Conservation (phyloP, 371 early-diverging fungal species). For the Mortierella sp. region DNA sequence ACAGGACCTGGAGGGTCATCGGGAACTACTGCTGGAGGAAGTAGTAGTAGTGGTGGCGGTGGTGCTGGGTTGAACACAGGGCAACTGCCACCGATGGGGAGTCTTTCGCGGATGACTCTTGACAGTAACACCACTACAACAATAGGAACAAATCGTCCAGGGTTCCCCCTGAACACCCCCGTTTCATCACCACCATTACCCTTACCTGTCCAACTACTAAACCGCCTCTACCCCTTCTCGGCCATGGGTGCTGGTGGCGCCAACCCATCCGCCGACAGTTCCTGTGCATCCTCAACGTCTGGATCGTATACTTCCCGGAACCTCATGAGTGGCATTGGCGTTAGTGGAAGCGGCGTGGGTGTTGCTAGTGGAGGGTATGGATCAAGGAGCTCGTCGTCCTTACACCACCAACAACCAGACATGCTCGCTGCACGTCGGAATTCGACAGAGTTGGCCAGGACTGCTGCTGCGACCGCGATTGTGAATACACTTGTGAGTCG, state of each 20-base stretch:
- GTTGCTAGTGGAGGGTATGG: neutral
- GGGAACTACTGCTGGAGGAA: neutral
- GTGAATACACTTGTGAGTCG: slow-evolving; percentile 20
- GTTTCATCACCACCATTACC: slow-evolving; percentile 5
- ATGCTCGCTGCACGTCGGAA: neutral
- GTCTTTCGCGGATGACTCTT: neutral
- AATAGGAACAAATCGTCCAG: neutral
- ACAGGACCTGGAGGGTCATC: neutral
- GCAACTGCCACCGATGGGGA: neutral
- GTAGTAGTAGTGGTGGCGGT: neutral
- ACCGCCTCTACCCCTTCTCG: slow-evolving; percentile 35
- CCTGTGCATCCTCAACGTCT: slow-evolving; percentile 11
- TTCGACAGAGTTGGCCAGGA: slow-evolving; percentile 36
- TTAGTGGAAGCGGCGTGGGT: neutral
- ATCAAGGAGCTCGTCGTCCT: neutral
- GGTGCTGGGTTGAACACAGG: neutral
- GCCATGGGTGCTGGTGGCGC: neutral
- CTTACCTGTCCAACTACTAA: slow-evolving; percentile 31
- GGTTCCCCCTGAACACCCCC: slow-evolving; percentile 10
- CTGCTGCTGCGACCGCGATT: slow-evolving; percentile 40
- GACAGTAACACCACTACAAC: slow-evolving; percentile 12
- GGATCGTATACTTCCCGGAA: slow-evolving; percentile 4
- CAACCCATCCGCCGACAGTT: neutral
- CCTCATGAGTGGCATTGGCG: neutral
- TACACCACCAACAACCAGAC: neutral